Evolutionary conservation across 306 rosid species (phyloP), one percentile per base, ranked within the genome.

Genomic region (Erythrophleum fordii): DNA sequence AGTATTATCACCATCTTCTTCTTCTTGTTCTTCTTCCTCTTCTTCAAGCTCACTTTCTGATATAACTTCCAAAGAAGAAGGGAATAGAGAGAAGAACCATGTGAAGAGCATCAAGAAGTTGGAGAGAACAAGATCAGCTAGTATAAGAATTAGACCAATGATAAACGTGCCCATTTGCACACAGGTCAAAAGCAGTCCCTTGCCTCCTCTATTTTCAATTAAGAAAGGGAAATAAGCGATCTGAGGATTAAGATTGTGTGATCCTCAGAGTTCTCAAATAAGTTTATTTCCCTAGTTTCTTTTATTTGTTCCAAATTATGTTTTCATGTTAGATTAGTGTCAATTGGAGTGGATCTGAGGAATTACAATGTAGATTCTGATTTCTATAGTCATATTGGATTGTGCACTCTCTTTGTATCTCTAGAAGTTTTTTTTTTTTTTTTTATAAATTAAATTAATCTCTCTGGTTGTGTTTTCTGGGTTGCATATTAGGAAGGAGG

Each of bases 111-210:
- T 85, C 56, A 96, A 92, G 93, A 96, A 92, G 75, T 77, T 93
- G 77, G 98, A 96, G 82, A 93, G 95, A 66, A 92, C 99, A 83
- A 90, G 97, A 86, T 93, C 99, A 85, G 93, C 93, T 1, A 96
- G 89, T 70, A 86, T 96, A 62, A 88, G 93, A 84, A 93, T 96
- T 79, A 90, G 98, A 73, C 99, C 98, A 41, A 90, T 96, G 98
- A 81, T 96, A 67, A 93, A 96, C 60, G 92, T 96, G 26, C 97
- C 98, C 23, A 93, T 96, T 86, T 96, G 98, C 93, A 82, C 97
- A 55, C 97, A 89, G 75, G 68, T 89, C 78, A 96, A 89, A 78
- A 89, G 82, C 89, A 89, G 77, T 83, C 79, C 88, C 51, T 91
- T 96, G 82, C 99, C 99, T 73, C 97, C 99, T 68, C 88, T 92